phyloP scores from a whole-genome alignment of 768 basidiomycete species.

The Leucocoprinus sp. region DNA sequence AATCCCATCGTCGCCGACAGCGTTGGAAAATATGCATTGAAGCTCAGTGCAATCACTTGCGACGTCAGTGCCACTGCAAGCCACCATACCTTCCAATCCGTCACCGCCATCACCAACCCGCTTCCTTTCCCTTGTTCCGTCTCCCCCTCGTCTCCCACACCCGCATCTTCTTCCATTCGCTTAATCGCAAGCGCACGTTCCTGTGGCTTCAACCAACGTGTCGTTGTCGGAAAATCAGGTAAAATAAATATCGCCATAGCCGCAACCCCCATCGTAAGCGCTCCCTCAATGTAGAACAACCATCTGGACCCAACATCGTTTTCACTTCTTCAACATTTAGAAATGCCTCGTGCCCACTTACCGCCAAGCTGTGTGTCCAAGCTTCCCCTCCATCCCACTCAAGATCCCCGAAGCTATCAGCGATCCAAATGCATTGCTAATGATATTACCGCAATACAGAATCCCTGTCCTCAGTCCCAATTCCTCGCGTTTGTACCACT shows the following conservation, averaged over 20 bases:
- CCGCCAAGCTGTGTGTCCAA: conserved; percentile 77
- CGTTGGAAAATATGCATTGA: conserved; percentile 79
- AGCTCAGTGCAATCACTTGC: conserved; percentile 57
- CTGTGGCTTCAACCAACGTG: conserved; percentile 51
- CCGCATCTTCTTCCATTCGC: conserved; percentile 62
- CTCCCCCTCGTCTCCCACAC: conserved; percentile 41
- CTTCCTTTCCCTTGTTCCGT: conserved; percentile 26
- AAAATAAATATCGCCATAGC: conserved; percentile 57
- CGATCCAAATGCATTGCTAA: conserved; percentile 82
- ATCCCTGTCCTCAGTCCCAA: conserved; percentile 67
- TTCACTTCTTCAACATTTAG: neutral
- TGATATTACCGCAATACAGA: conserved; percentile 67
- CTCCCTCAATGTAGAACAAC: conserved; percentile 72
- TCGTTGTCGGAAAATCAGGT: conserved; percentile 74
- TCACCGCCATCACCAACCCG: conserved; percentile 56
- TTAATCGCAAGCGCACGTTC: conserved; percentile 54
- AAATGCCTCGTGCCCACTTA: conserved; percentile 22
- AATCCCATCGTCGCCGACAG: conserved; percentile 67
- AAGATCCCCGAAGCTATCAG: conserved; percentile 78
- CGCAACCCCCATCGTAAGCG: conserved; percentile 48
- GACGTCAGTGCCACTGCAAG: conserved; percentile 55
- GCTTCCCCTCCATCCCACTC: conserved; percentile 62
- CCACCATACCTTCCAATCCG: conserved; percentile 84
- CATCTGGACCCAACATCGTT: conserved; percentile 34
- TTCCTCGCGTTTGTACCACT: conserved; percentile 75